Evolutionary conservation across 805 yeast species (phyloP).

Genomic region (Sugiyamaella floridensis): DNA sequence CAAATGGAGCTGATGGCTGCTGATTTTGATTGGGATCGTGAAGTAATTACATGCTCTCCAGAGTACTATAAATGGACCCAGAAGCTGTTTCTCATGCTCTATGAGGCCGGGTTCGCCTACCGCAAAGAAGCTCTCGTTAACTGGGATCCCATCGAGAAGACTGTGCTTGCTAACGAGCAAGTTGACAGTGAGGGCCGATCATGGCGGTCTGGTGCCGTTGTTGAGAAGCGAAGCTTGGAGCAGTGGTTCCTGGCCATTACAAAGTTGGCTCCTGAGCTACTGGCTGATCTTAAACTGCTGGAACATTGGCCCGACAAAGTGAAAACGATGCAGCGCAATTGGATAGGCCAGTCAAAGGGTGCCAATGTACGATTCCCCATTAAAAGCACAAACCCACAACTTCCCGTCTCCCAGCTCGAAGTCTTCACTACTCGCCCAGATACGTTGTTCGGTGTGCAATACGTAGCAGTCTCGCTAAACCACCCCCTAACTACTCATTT

Average conservation of each 20-base stretch:
- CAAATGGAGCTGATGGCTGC: constrained; percentile 76
- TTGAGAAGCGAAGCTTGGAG: constrained; percentile 69
- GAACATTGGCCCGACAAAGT: constrained; percentile 85
- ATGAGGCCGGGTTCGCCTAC: constrained; percentile 76
- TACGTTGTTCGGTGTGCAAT: constrained; percentile 77
- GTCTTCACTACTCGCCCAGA: constrained; percentile 89
- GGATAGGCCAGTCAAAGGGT: constrained; percentile 90
- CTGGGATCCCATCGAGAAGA: constrained; percentile 96
- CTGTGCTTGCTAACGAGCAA: constrained; percentile 94
- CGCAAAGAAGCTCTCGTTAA: constrained; percentile 82
- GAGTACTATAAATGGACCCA: constrained; percentile 93
- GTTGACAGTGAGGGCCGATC: constrained; percentile 86
- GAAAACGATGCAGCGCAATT: constrained; percentile 80
- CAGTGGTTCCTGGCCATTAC: constrained; percentile 97
- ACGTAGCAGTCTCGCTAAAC: constrained; percentile 65
- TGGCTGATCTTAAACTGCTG: constrained; percentile 54
- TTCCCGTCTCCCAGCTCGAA: constrained; percentile 29
- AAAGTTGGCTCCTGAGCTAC: constrained; percentile 61
- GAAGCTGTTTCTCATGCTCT: constrained; percentile 65
- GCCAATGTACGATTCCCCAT: constrained; percentile 53
- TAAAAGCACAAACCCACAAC: constrained; percentile 13
- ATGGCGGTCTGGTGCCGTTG: constrained; percentile 96
- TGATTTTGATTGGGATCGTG: constrained; percentile 91
- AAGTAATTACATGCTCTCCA: constrained; percentile 76
- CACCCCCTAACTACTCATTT: constrained; percentile 52